Conservation (phyloP, 805 yeast genomes). For the Kluyveromyces siamensis region DNA sequence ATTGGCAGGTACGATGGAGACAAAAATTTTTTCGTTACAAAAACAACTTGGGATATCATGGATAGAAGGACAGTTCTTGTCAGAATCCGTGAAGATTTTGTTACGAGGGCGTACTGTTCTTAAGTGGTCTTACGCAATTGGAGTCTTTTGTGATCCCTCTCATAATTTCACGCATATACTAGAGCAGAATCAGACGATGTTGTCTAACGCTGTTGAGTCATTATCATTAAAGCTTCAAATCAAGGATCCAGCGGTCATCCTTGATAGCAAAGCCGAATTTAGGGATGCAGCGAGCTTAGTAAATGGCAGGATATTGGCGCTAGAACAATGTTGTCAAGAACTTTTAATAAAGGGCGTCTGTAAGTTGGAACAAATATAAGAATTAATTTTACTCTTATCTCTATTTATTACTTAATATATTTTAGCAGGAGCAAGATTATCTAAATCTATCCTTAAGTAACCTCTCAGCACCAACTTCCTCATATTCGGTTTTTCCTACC, state of each 20-base stretch:
- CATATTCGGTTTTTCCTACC: slow-evolving; percentile 82
- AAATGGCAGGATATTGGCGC: slow-evolving; percentile 29
- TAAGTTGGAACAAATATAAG: slow-evolving; percentile 4
- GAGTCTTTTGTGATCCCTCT: slow-evolving; percentile 49
- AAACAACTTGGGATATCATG: slow-evolving; percentile 59
- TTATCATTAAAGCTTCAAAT: slow-evolving; percentile 50
- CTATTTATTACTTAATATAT: not conserved
- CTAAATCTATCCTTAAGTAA: slow-evolving; percentile 76
- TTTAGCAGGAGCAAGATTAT: slow-evolving; percentile 23
- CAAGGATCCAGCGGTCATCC: slow-evolving; percentile 29
- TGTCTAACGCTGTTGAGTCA: slow-evolving; percentile 60
- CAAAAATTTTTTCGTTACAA: slow-evolving; percentile 56
- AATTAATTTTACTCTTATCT: not conserved
- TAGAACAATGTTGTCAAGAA: slow-evolving; percentile 31
- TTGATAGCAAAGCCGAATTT: slow-evolving; percentile 30
- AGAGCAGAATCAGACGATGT: slow-evolving; percentile 59
- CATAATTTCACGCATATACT: slow-evolving; percentile 51
- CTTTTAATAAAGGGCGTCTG: slow-evolving; percentile 26
- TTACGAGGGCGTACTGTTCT: slow-evolving; percentile 64
- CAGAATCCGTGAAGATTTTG: slow-evolving; percentile 59
- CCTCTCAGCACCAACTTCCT: slow-evolving; percentile 80
- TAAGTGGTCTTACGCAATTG: slow-evolving; percentile 86
- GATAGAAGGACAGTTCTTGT: slow-evolving; percentile 80
- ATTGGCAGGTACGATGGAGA: slow-evolving; percentile 54
- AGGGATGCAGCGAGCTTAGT: slow-evolving; percentile 30